These are phyloP conservation scores for Lachnellula suecica DNA, from an alignment of 2,329 filamentous ascomycete species.

Conservation along the genomic window DNA sequence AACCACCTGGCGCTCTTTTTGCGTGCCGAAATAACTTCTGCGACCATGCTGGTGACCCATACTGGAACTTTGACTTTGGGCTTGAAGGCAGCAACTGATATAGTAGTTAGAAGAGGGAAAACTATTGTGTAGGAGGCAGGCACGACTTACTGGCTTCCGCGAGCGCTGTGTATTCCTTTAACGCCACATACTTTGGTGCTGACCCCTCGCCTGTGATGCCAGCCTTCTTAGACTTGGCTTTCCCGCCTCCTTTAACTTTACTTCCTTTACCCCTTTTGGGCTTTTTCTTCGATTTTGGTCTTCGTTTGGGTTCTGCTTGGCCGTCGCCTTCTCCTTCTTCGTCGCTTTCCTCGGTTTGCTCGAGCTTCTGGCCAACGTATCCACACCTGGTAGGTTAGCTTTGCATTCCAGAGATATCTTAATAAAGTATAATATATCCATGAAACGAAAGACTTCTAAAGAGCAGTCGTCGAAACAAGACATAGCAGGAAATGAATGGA, in stretches of 20 bases:
- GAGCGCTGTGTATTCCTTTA: neutral
- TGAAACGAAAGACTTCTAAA: no score
- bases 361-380: no score
- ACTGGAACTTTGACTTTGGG: neutral
- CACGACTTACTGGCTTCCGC: neutral
- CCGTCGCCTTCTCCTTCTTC: neutral
- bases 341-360: neutral
- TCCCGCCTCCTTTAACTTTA: neutral
- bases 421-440: no score
- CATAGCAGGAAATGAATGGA: no score
- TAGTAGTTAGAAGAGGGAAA: neutral
- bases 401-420: no score
- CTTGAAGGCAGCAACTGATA: neutral
- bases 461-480: no score
- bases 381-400: no score
- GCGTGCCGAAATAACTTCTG: neutral
- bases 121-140: neutral
- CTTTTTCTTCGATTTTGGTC: neutral
- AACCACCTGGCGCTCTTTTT: neutral
- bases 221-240: neutral
- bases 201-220: neutral
- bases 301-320: neutral
- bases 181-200: neutral
- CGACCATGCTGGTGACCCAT: neutral
- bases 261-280: neutral